Evolutionary conservation across 139 green algal genomes (phyloP), one percentile per base, ranked within the genome.

Genomic region (Tetradesmus obliquus): DNA sequence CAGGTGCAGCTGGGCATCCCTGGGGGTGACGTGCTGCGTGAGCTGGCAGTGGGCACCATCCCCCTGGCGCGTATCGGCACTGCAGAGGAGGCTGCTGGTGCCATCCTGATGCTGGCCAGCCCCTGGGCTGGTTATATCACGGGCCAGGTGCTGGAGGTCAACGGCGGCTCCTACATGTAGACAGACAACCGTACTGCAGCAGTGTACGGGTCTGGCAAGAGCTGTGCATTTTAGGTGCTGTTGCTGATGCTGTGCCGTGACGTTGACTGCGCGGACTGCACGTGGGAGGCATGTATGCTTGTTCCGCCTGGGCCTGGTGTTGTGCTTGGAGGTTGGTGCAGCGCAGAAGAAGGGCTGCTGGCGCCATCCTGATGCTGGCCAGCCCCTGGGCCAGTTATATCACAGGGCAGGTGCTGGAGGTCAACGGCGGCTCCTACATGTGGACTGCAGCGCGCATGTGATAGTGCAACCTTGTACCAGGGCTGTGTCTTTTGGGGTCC

Each of bases 81-180:
- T 0, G 93, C 95, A 19, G 94, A 97, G 24, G 97, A 99, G 85
- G 97, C 96, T 8, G 97, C 97, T 1, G 97, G 96, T 1, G 94
- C 96, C 12, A 97, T 98, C 85, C 92, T 99, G 45, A 86, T 97
- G 90, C 91, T 98, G 55, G 95, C 94, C 1, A 66, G 62, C 24
- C 84, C 86, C 9, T 91, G 80, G 84, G 57, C 57, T 13, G 89
- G 74, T 55, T 96, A 95, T 86, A 87, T 96, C 55, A 96, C 94
- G 10, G 95, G 95, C 2, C 95, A 96, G 71, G 93, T 95, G n/a
- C 89, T 96, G 1, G 94, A 96, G 91, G 93, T 95, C 10, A 95
- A 95, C 72, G 94, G 94, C 10, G 94, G 94, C 9, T 91, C 93
- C 1, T 95, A 93, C 82, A 96, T 95, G 66, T 76, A 24, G 17